Percentiles rank a stretch among this genome's conserved stretches.
These are phyloP conservation scores for Pulveroboletus sp. DNA, from an alignment of 768 basidiomycete species.

Conservation along the genomic window DNA sequence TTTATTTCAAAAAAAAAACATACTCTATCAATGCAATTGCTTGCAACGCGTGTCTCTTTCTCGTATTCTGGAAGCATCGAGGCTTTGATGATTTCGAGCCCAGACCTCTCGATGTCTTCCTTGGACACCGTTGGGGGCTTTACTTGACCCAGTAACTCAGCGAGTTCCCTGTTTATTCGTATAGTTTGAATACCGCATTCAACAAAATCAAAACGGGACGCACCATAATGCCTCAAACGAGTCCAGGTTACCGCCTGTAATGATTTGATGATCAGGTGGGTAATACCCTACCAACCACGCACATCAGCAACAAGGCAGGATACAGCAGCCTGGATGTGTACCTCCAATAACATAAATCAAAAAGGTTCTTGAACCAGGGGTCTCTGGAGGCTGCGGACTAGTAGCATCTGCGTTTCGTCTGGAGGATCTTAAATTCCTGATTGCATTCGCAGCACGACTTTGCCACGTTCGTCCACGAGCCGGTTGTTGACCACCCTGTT, in stretches of 20 bases:
- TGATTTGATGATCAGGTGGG: slow-evolving; percentile 84
- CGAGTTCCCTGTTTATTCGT: slow-evolving; percentile 58
- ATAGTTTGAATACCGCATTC: not conserved
- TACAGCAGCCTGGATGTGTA: slow-evolving; percentile 25
- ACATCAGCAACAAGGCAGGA: slow-evolving; percentile 1
- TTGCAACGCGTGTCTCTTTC: slow-evolving; percentile 59
- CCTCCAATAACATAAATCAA: slow-evolving; percentile 90
- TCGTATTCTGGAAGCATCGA: slow-evolving; percentile 48
- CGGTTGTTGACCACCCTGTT: slow-evolving; percentile 16
- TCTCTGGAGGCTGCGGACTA: slow-evolving; percentile 21
- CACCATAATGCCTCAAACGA: slow-evolving; percentile 80
- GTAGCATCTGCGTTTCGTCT: slow-evolving; percentile 21
- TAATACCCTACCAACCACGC: slow-evolving; percentile 67
- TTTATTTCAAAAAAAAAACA: slow-evolving; percentile 23
- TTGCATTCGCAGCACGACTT: slow-evolving; percentile 59
- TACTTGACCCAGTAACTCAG: slow-evolving; percentile 77
- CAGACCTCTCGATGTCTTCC: slow-evolving; percentile 84
- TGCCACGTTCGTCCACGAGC: slow-evolving; percentile 50
- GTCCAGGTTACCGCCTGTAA: slow-evolving; percentile 75
- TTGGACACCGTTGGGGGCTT: slow-evolving; percentile 81
- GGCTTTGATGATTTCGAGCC: slow-evolving; percentile 71
- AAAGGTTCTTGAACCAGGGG: slow-evolving; percentile 55
- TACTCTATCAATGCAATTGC: slow-evolving; percentile 81
- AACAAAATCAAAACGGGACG: slow-evolving; percentile 23
- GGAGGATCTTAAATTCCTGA: slow-evolving; percentile 52